These are phyloP conservation scores for Triangularia verruculosa DNA, from an alignment of 2,329 filamentous ascomycete genomes.

Conservation along the genomic window DNA sequence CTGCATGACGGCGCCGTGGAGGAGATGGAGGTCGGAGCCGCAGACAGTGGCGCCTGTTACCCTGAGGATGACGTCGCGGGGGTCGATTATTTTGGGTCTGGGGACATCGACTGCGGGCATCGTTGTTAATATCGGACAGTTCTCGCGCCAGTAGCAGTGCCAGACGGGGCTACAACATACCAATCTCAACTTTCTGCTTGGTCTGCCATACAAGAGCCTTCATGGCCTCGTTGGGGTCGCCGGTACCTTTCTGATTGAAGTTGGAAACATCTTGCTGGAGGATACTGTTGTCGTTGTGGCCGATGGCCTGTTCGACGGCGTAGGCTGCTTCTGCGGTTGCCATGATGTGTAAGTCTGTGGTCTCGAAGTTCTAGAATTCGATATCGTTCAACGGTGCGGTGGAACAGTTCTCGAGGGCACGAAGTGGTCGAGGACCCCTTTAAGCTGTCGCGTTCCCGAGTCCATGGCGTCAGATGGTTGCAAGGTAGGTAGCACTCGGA, in stretches of 20 bases:
- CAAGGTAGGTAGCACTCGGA: not conserved
- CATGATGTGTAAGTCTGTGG: constrained; percentile 39
- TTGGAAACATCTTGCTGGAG: constrained; percentile 70
- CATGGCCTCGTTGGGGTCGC: constrained; percentile 62
- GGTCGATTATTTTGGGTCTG: constrained; percentile 70
- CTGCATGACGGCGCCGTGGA: constrained; percentile 56
- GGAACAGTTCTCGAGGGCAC: not conserved
- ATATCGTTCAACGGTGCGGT: not conserved
- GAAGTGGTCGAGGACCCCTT: not conserved
- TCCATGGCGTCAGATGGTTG: not conserved
- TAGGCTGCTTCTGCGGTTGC: constrained; percentile 65
- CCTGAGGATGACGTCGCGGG: constrained; percentile 74
- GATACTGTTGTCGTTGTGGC: constrained; percentile 62
- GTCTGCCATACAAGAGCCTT: constrained; percentile 79
- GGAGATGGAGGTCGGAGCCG: constrained; percentile 57
- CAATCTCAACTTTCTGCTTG: constrained; percentile 72
- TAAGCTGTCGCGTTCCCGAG: not conserved
- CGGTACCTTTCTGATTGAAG: constrained; percentile 39
- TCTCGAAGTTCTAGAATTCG: not conserved
- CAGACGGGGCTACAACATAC: constrained; percentile 38
- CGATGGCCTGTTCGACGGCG: constrained; percentile 62
- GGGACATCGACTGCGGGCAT: constrained; percentile 54
- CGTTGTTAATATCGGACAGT: not conserved
- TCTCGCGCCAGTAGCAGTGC: not conserved
- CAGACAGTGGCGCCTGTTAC: constrained; percentile 64